phyloP scores from a whole-genome alignment of 2,329 filamentous ascomycete genomes.

The Aspergillus sp. region DNA sequence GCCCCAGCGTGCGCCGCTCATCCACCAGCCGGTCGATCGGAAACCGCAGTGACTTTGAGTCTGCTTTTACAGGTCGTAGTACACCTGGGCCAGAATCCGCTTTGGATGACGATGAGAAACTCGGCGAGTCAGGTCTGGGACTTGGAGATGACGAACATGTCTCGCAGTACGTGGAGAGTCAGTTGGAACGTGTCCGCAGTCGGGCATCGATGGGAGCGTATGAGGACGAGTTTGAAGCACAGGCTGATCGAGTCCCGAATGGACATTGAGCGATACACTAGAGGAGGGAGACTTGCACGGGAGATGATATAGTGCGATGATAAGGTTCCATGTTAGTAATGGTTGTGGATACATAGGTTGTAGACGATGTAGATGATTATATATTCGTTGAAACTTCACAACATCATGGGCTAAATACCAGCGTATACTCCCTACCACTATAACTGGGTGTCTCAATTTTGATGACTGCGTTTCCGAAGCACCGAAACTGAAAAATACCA shows the following conservation, averaged over 20 bases:
- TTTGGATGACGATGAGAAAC: constrained; percentile 33
- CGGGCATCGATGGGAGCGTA: constrained; percentile 54
- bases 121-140: constrained; percentile 42
- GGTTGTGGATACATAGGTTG: not conserved
- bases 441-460: too few relatives aligned
- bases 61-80: constrained; percentile 39
- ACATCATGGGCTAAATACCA: too few relatives aligned
- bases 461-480: too few relatives aligned
- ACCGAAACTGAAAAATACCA: too few relatives aligned
- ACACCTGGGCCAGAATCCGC: constrained; percentile 34
- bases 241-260: constrained; percentile 48
- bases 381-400: too few relatives aligned
- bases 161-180: constrained; percentile 77
- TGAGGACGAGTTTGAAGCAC: constrained; percentile 65
- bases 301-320: not conserved
- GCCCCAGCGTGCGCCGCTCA: constrained; percentile 68
- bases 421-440: too few relatives aligned
- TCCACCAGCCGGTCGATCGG: constrained; percentile 84
- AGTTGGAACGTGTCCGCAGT: constrained; percentile 72
- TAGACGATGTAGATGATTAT: too few relatives aligned
- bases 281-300: not conserved
- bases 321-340: not conserved
- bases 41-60: constrained; percentile 74
- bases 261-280: constrained; percentile 17
- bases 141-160: constrained; percentile 68